Percentiles rank a stretch among this genome's conserved stretches.
Evolutionary conservation across 202 grass and related monocot species (phyloP).

Genomic region (Cymbopogon flexuosus): DNA sequence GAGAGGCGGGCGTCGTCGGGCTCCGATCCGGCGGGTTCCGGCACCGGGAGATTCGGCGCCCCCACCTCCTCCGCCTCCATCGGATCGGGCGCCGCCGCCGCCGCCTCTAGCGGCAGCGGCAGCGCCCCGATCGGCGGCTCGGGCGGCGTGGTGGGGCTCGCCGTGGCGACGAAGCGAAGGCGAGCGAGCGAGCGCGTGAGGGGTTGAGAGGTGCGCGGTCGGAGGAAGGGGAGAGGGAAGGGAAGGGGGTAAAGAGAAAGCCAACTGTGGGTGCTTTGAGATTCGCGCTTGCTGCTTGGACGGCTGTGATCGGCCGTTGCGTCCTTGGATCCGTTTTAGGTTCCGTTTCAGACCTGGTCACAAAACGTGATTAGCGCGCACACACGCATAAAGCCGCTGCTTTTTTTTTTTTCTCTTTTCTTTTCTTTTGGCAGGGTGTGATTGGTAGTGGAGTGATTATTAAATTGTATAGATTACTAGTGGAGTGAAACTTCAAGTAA

Average conservation of each 20-base stretch:
- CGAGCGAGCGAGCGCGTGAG: background rate
- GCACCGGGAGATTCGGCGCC: background rate
- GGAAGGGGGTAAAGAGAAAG: background rate
- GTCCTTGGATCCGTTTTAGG: background rate
- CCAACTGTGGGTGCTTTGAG: background rate
- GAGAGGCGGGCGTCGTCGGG: background rate
- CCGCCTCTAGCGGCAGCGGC: background rate
- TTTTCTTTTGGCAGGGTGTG: background rate
- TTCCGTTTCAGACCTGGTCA: background rate
- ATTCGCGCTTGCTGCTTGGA: background rate
- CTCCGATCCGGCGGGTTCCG: constrained; percentile 38
- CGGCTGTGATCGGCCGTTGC: background rate
- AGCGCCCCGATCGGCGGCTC: constrained; percentile 32
- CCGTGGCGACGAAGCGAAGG: constrained; percentile 40
- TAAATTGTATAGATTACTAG: background rate
- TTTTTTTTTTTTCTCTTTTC: background rate
- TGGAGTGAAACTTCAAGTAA: background rate
- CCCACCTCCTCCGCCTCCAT: constrained; percentile 17
- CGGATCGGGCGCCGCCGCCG: constrained; percentile 19
- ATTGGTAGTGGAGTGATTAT: background rate
- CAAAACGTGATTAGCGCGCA: background rate
- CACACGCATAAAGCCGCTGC: background rate
- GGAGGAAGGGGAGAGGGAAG: background rate
- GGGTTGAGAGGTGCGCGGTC: background rate
- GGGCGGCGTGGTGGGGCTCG: constrained; percentile 38